Base-by-base conservation (phyloP, 306 rosid genomes). In the Malus fusca region DNA sequence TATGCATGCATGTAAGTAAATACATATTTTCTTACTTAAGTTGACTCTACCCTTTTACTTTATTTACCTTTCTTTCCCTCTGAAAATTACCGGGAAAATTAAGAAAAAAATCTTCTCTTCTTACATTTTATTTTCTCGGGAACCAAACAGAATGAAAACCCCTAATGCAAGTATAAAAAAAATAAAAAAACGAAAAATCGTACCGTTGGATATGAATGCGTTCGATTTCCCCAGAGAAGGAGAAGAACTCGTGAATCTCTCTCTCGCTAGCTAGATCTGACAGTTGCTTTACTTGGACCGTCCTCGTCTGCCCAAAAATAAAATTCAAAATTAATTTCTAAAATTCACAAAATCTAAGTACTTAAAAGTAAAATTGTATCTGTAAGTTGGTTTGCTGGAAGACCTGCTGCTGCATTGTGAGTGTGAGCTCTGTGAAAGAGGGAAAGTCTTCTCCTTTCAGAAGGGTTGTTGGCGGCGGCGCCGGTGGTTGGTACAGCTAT, bases 201-300 rank as follows among this genome's bases (percentile, higher is more conserved):
- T 74, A 91, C 98, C 92, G 70, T 2, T 75, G 87, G 88, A 91
- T 91, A 85, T 93, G 87, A 87, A 91, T 79, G 75, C 87, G 92
- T 60, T 91, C 97, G 48, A 93, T 90, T 86, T 93, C 96, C 43
- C 98, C 98, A 60, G 98, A 85, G 60, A 93, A 93, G 3, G 97
- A 93, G 82, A 93, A 93, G 84, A 91, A 93, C 66, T 93, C 98
- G 10, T 88, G 96, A 89, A 93, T 91, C 90, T 93, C 98, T 79
- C 98, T 86, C 82, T 89, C 98, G 56, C 88, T 74, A 60, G 98
- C 98, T 78, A 93, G 98, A 93, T 91, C 96, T 85, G 98, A 91
- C 52, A 91, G 77, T 23, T 90, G 88, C 81, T 76, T 83, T 63
- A 91, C 98, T 84, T 91, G 96, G 79, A 91, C 97, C 14, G 98